A percentile compares a stretch with the other conserved stretches of the same genome.
Conservation (phyloP, 306 rosid species). For the Alnus glutinosa region DNA sequence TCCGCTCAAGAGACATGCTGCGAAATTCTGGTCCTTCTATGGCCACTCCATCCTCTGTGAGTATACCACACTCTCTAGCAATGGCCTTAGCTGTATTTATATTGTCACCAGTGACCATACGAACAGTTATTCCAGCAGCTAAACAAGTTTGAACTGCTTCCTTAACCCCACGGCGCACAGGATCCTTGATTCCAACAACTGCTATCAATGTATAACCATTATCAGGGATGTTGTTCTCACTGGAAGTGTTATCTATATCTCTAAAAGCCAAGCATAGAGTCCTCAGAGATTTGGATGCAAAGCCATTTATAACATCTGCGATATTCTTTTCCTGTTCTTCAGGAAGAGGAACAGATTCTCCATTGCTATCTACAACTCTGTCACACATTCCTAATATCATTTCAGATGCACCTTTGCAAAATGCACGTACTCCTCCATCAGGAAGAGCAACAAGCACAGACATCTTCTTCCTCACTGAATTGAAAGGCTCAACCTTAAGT, state of each 20-base stretch:
- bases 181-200: constrained; percentile 93
- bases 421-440: constrained; percentile 59
- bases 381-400: constrained; percentile 69
- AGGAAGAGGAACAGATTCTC: constrained; percentile 57
- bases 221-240: constrained; percentile 49
- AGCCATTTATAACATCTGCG: constrained; percentile 56
- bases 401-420: constrained; percentile 98
- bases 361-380: constrained; percentile 62
- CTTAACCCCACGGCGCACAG: constrained; percentile 85
- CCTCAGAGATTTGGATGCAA: constrained; percentile 89
- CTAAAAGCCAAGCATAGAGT: constrained; percentile 85
- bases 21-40: constrained; percentile 77
- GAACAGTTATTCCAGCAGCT: constrained; percentile 84
- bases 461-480: constrained; percentile 92
- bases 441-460: constrained; percentile 80
- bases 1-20: constrained; percentile 53
- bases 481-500: constrained; percentile 83
- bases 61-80: constrained; percentile 94
- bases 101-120: constrained; percentile 99
- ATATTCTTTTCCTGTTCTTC: constrained; percentile 40
- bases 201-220: constrained; percentile 73
- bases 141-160: constrained; percentile 83
- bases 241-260: constrained; percentile 47
- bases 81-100: constrained; percentile 89
- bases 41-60: constrained; percentile 72